Conservation (phyloP, 495 filamentous ascomycete genomes). For the Xylaria castorea region DNA sequence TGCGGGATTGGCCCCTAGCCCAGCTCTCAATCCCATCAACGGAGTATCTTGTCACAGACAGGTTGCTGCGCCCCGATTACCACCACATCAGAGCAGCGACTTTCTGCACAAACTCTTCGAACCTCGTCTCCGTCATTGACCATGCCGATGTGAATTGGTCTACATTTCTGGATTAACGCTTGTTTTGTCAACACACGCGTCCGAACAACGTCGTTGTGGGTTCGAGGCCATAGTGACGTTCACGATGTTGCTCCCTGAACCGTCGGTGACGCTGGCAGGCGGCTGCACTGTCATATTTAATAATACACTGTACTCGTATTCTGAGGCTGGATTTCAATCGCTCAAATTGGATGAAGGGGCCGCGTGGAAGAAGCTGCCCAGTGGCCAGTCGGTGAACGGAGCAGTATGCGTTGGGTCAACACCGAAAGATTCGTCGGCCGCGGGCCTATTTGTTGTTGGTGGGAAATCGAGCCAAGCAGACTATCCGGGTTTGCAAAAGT, state of each 20-base stretch:
- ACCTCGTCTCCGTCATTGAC: conserved; percentile 2
- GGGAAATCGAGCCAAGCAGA: conserved; percentile 62
- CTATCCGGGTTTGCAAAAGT: conserved; percentile 85
- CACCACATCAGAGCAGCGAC: conserved; percentile 23
- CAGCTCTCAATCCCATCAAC: not conserved
- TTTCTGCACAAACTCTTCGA: not conserved
- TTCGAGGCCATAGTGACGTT: conserved; percentile 26
- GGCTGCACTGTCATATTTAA: conserved; percentile 84
- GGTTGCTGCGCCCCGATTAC: conserved; percentile 31
- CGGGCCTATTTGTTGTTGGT: conserved; percentile 85
- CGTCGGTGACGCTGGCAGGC: conserved; percentile 68
- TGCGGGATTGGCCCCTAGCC: not conserved
- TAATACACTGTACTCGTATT: conserved; percentile 87
- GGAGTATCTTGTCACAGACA: conserved; percentile 26
- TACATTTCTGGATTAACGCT: conserved; percentile 10
- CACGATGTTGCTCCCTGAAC: conserved; percentile 69
- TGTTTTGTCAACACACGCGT: conserved; percentile 8
- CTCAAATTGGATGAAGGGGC: conserved; percentile 71
- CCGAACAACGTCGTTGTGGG: conserved; percentile 11
- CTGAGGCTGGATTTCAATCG: conserved; percentile 75
- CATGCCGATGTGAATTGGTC: conserved; percentile 22
- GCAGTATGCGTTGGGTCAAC: conserved; percentile 78
- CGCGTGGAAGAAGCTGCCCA: conserved; percentile 70
- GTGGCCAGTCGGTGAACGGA: conserved; percentile 72
- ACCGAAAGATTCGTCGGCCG: conserved; percentile 54